Evolutionary conservation across 1,139 yeast genomes (phyloP).

Genomic region (Suhomyces taliae): DNA sequence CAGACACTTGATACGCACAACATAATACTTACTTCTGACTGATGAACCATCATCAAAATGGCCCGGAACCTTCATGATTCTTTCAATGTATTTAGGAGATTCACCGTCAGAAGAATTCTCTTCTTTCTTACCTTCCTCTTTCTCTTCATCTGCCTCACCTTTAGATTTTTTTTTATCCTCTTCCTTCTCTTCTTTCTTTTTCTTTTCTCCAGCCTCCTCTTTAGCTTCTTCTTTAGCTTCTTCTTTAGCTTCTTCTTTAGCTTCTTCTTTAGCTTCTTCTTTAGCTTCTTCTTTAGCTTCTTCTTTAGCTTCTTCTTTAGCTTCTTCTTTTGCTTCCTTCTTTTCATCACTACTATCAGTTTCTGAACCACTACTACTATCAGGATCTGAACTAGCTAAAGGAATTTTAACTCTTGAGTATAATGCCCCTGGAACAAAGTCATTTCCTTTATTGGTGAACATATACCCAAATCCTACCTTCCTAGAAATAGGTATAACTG

Average conservation of each 20-base stretch:
- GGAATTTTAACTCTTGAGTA: slow-evolving; percentile 8
- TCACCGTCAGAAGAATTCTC: neutral
- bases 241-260: neutral
- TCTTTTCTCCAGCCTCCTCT: no score
- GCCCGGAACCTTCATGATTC: slow-evolving; percentile 6
- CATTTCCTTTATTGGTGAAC: slow-evolving; percentile 9
- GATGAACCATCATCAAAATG: slow-evolving; percentile 7
- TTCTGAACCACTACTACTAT: neutral
- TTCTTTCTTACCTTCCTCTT: neutral
- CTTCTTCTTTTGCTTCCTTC: neutral
- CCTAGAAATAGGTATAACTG: slow-evolving; percentile 9
- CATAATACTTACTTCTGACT: slow-evolving; percentile 11
- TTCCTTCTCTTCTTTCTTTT: neutral
- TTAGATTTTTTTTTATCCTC: neutral
- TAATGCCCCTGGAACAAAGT: slow-evolving; percentile 12
- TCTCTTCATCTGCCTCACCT: neutral
- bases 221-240: neutral
- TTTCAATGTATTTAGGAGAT: neutral
- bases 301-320: neutral
- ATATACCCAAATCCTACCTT: slow-evolving; percentile 7
- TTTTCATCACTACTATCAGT: neutral
- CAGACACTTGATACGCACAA: slow-evolving; percentile 12
- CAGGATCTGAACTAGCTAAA: slow-evolving; percentile 3
- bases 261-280: neutral
- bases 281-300: neutral